These are phyloP conservation scores for Thymus mandschuricus DNA, from an alignment of 257 asterid genomes.

Conservation along the genomic window DNA sequence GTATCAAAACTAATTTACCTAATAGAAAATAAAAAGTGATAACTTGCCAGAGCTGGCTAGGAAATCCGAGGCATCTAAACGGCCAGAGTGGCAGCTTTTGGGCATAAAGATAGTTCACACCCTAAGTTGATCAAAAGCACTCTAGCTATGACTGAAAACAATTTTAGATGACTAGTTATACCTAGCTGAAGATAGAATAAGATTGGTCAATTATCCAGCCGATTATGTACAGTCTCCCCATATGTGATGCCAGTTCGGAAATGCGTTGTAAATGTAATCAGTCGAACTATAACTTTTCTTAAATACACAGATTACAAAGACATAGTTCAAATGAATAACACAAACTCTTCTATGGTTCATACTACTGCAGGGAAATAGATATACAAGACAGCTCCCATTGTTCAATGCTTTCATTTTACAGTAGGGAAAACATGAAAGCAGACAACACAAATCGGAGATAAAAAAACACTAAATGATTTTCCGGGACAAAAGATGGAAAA, in stretches of 20 bases:
- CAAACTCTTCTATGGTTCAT: background rate
- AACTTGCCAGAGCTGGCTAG: background rate
- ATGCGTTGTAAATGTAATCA: background rate
- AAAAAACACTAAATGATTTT: background rate
- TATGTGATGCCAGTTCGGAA: background rate
- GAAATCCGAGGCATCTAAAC: background rate
- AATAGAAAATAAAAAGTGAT: background rate
- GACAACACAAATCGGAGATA: slow-evolving; percentile 15
- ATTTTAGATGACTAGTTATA: background rate
- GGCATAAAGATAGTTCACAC: slow-evolving; percentile 11
- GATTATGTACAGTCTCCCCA: slow-evolving; percentile 9
- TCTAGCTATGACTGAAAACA: slow-evolving; percentile 8
- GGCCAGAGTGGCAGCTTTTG: background rate
- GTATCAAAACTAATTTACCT: slow-evolving; percentile 14
- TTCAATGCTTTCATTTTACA: slow-evolving; percentile 11
- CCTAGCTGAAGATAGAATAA: slow-evolving; percentile 11
- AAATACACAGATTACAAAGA: background rate
- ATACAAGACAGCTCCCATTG: slow-evolving; percentile 3
- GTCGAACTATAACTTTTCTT: background rate
- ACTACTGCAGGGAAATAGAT: slow-evolving; percentile 8
- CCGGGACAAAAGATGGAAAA: background rate
- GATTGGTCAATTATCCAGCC: slow-evolving; percentile 24
- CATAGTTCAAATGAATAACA: background rate
- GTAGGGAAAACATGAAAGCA: slow-evolving; percentile 23
- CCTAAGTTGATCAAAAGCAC: slow-evolving; percentile 10